Conservation (phyloP, 805 yeast species). For the Pichia ethanolica region DNA sequence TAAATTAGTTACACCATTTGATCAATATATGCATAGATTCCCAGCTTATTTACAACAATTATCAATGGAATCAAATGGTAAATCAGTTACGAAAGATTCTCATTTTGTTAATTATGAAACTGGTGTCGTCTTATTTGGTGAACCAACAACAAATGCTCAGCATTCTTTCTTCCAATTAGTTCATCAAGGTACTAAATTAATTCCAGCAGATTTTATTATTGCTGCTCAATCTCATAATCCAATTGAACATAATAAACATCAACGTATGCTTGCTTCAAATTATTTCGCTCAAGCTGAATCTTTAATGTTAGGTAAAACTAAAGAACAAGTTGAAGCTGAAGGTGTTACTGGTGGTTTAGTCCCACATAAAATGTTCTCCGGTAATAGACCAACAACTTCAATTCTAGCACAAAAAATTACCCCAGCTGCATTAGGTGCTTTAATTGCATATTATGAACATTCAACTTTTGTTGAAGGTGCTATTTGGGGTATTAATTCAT, state of each 20-base stretch:
- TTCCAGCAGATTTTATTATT: conserved; percentile 92
- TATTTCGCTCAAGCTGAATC: conserved; percentile 98
- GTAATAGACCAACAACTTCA: conserved; percentile 98
- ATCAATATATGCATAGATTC: conserved; percentile 97
- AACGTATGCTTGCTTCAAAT: conserved; percentile 97
- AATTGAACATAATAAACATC: conserved; percentile 87
- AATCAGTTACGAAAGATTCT: conserved; percentile 90
- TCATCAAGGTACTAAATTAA: conserved; percentile 97
- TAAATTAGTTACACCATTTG: conserved; percentile 96
- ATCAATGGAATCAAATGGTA: conserved; percentile 99
- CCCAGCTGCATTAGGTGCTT: conserved; percentile 92
- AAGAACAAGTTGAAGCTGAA: conserved; percentile 75
- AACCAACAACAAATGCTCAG: conserved; percentile 98
- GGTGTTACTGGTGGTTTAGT: conserved; percentile 76
- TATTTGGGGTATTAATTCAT: conserved; percentile 97
- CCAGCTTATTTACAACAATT: conserved; percentile 98
- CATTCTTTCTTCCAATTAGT: conserved; percentile 99
- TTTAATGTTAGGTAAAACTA: conserved; percentile 90
- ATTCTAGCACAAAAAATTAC: conserved; percentile 93
- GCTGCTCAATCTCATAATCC: conserved; percentile 99
- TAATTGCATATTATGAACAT: conserved; percentile 97
- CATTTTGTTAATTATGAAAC: conserved; percentile 90
- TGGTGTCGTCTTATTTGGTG: conserved; percentile 93
- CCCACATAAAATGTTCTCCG: conserved; percentile 94
- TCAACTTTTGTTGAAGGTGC: conserved; percentile 98